phyloP scores from a whole-genome alignment of 202 grass and related monocot genomes.

The Panicum virgatum region DNA sequence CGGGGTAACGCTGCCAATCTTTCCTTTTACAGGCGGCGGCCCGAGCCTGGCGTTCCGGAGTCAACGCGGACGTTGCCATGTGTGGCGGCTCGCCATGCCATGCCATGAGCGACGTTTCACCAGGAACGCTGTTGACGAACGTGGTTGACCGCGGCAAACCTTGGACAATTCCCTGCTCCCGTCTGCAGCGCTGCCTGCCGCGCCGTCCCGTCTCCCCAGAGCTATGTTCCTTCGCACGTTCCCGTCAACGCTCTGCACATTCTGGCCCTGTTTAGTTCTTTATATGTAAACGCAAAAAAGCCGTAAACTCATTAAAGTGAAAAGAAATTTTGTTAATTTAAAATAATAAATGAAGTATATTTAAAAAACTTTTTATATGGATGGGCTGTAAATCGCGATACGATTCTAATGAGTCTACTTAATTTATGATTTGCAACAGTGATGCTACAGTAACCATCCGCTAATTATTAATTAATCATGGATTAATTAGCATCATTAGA shows the following conservation, averaged over 20 bases:
- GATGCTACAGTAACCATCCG: too few species aligned
- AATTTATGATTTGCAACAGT: too few species aligned
- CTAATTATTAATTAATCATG: too few species aligned
- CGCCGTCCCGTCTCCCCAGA: background rate
- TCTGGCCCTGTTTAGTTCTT: too few species aligned
- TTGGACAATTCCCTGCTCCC: background rate
- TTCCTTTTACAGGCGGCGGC: slow-evolving; percentile 16
- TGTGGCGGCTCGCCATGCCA: background rate
- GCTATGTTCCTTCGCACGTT: background rate
- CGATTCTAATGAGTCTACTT: too few species aligned
- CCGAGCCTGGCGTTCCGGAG: background rate
- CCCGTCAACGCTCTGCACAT: background rate
- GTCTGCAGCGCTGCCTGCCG: background rate
- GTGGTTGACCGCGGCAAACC: background rate
- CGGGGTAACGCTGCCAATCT: background rate
- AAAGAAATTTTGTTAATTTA: too few species aligned
- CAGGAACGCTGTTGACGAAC: background rate
- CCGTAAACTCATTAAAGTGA: too few species aligned
- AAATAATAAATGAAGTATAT: too few species aligned
- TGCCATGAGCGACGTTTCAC: background rate
- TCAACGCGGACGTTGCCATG: background rate
- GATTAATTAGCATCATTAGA: too few species aligned
- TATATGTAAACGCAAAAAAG: too few species aligned
- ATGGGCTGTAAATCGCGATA: too few species aligned
- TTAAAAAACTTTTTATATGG: too few species aligned